Percentiles rank a stretch among this genome's conserved stretches.
Evolutionary conservation across 768 basidiomycete genomes (phyloP).

Genomic region (Arthromyces matolae): DNA sequence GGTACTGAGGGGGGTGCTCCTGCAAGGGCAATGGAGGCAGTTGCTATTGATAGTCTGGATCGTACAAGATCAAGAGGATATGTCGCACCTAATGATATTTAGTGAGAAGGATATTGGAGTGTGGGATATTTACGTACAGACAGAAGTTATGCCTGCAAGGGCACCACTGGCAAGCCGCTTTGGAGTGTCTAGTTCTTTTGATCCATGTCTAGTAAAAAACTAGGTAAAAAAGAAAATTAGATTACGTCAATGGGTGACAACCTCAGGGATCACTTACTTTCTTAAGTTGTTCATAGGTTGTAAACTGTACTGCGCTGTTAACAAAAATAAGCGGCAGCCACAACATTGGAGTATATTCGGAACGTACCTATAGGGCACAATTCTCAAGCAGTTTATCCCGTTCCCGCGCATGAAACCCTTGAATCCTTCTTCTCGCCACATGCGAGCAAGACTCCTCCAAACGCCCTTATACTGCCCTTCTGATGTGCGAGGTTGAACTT

Average conservation of each 20-base stretch:
- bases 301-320: constrained; percentile 77
- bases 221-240: constrained; percentile 23
- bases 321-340: background rate
- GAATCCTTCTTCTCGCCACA: constrained; percentile 94
- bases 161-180: constrained; percentile 84
- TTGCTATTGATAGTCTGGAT: constrained; percentile 88
- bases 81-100: constrained; percentile 56
- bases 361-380: constrained; percentile 78
- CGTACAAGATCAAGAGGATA: constrained; percentile 94
- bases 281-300: constrained; percentile 88
- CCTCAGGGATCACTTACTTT: constrained; percentile 44
- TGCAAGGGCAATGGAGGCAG: constrained; percentile 63
- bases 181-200: constrained; percentile 81
- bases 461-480: constrained; percentile 78
- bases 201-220: constrained; percentile 70
- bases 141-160: constrained; percentile 90
- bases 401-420: constrained; percentile 94
- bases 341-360: constrained; percentile 3
- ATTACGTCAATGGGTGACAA: constrained; percentile 28
- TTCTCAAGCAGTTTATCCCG: constrained; percentile 81
- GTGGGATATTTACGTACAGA: constrained; percentile 56
- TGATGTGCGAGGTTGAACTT: constrained; percentile 76
- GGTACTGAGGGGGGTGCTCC: constrained; percentile 7
- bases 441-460: constrained; percentile 76
- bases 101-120: constrained; percentile 1